Conservation (phyloP, 1,284 basidiomycete genomes). For the Malassezia equina region DNA sequence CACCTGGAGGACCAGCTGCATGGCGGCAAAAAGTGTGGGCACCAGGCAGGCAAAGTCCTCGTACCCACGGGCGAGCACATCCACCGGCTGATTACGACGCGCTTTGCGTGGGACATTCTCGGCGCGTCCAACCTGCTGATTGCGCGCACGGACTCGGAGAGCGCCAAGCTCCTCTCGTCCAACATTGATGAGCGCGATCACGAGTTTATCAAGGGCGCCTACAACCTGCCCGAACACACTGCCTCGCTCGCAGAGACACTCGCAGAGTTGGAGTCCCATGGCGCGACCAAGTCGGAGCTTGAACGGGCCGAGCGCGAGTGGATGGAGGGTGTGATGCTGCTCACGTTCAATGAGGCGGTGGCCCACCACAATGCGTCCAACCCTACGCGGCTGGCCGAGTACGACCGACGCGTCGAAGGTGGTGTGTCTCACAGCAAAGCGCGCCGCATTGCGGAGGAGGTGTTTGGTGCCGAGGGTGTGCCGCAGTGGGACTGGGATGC, state of each 20-base stretch:
- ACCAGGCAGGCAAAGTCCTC: constrained; percentile 84
- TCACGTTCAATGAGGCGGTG: constrained; percentile 74
- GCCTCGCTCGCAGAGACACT: constrained; percentile 39
- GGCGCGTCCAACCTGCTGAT: constrained; percentile 78
- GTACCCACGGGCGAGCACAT: constrained; percentile 78
- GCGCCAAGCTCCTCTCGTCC: constrained; percentile 72
- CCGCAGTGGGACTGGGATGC: constrained; percentile 85
- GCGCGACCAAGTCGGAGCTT: constrained; percentile 31
- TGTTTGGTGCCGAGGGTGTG: constrained; percentile 56
- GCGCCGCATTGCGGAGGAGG: constrained; percentile 61
- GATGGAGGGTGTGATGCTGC: constrained; percentile 48
- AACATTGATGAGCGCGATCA: constrained; percentile 68
- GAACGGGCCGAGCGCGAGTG: constrained; percentile 43
- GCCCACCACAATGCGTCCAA: constrained; percentile 44
- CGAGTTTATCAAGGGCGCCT: constrained; percentile 47
- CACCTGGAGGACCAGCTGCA: constrained; percentile 48
- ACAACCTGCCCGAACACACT: constrained; percentile 35
- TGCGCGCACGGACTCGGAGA: constrained; percentile 82
- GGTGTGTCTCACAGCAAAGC: constrained; percentile 69
- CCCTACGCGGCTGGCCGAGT: constrained; percentile 51
- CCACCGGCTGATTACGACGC: constrained; percentile 67
- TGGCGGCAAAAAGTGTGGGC: constrained; percentile 60
- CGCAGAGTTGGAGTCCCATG: constrained; percentile 31
- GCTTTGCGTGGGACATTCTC: constrained; percentile 78
- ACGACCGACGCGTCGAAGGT: constrained; percentile 55